Evolutionary conservation across 305 asterid genomes (phyloP), one percentile per base, ranked within the genome.

Genomic region (Coffea humblotiana): DNA sequence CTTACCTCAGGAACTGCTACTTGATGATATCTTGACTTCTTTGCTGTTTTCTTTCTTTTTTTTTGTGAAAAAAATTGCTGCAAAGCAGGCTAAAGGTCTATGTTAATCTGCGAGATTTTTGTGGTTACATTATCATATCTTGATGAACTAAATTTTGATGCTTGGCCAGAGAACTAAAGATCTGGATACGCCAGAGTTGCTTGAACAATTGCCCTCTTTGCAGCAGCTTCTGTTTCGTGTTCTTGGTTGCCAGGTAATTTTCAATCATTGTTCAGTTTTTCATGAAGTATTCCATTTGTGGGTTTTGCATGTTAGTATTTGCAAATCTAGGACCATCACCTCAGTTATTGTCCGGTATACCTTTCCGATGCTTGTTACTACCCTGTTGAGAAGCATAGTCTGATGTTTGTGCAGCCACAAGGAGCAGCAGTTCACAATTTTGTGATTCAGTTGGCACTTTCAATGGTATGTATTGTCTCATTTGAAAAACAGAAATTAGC

Each of bases 401-500:
- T 87, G 77, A 83, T 79, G 21, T 65, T 82, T 85, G 29, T 88
- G 90, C 97, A 96, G 99, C 99, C 99, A 80, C 99, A 96, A 83
- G 99, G 99, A 86, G 98, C 98, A 71, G 93, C 97, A 69, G 81
- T 89, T 78, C 97, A 91, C 87, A 93, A 94, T 84, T 87, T 88
- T 70, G 92, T 96, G 85, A 91, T 95, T 83, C 97, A 93, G 86
- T 75, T 95, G 80, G 98, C 98, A 69, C 97, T 96, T 86, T 91
- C 98, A 71, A 91, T 96, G 98, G 99, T 96, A 86, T 10, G 82
- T 72, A 6, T 69, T 61, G 60, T 32, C 74, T 76, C 47, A 13
- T n/a, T 60, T 70, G n/a, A 69, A 35, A 71, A 51, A 32, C 47
- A 21, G 32, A 47, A 54, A 48, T 51, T 52, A 61, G 14, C 74